Evolutionary conservation across 805 yeast species (phyloP).

Genomic region (Peterozyma xylosa): DNA sequence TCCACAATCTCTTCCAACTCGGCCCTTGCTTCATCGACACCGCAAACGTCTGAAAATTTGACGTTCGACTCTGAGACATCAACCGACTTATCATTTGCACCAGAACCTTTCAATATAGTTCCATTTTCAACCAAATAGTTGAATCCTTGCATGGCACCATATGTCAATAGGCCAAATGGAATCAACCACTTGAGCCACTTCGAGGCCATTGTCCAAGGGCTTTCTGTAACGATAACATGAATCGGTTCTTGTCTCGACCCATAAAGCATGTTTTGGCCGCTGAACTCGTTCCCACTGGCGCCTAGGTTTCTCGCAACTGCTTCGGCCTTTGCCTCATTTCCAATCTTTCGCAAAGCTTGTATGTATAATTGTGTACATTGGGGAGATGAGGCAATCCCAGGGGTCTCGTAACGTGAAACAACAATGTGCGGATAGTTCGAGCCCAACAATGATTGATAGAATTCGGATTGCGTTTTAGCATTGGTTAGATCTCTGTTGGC

Average conservation of each 20-base stretch:
- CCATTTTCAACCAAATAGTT: conserved; percentile 77
- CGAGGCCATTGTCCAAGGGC: conserved; percentile 67
- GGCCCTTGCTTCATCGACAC: conserved; percentile 97
- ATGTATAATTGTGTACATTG: conserved; percentile 76
- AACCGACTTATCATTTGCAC: conserved; percentile 68
- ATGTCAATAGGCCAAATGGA: conserved; percentile 72
- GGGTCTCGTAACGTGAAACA: conserved; percentile 87
- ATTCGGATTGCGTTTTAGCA: conserved; percentile 72
- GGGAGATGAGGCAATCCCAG: conserved; percentile 79
- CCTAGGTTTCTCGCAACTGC: conserved; percentile 44
- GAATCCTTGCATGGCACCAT: conserved; percentile 74
- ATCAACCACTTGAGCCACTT: conserved; percentile 87
- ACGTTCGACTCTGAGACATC: conserved; percentile 84
- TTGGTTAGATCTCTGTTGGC: conserved; percentile 74
- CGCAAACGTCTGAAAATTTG: conserved; percentile 87
- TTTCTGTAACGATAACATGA: conserved; percentile 89
- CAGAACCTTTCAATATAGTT: conserved; percentile 68
- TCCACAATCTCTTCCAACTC: conserved; percentile 98
- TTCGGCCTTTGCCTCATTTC: conserved; percentile 73
- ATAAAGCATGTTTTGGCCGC: conserved; percentile 13
- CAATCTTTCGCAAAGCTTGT: conserved; percentile 73
- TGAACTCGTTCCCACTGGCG: conserved; percentile 7
- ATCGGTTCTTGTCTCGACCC: conserved; percentile 80
- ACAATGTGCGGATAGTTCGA: conserved; percentile 94
- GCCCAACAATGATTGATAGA: conserved; percentile 65